Base-by-base conservation (phyloP, 2,329 filamentous ascomycete genomes). In the Aciculosporium take region DNA sequence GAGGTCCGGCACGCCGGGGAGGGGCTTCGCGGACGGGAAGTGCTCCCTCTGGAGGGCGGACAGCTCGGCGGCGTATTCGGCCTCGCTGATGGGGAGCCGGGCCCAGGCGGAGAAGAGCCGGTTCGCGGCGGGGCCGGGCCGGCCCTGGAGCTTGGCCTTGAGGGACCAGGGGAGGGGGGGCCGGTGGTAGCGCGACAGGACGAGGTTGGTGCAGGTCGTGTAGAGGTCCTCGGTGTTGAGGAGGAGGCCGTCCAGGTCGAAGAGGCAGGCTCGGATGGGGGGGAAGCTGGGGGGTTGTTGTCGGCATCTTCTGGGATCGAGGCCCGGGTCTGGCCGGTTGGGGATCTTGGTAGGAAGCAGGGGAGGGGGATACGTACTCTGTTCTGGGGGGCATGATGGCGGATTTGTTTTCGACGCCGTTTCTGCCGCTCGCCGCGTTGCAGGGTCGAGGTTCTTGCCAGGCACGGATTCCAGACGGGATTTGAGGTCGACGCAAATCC, bases 231-330 rank as follows among this genome's bases (percentile, higher is more conserved):
- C 91, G 27, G 84, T 87, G 63, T 96, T 80, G 57, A 98, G 83
- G 17, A 98, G 76, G 28, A 98, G 80, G 46, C 91, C 91, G 62
- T 98, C 91, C 88, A 96, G 95, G 68, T 98, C 91, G 61, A 98
- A 96, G 49, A 98, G 79, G 62, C 88, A 95, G 51, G 89, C 91
- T 51, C 87, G 76, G 45, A 96, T 72, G 36, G 81, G 78, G 17
- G 84, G 82, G 60, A 87, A 79, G 57, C 81, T 85, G 13, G n/a
- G n/a, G n/a, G n/a, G n/a, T n/a, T n/a, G n/a, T n/a, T n/a, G n/a
- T n/a, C n/a, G n/a, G n/a, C n/a, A n/a, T n/a, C n/a, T n/a, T n/a
- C n/a, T n/a, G n/a, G n/a, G n/a, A n/a, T n/a, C n/a, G n/a, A n/a
- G n/a, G n/a, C n/a, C n/a, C n/a, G n/a, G n/a, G n/a, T n/a, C n/a